Evolutionary conservation across 2,329 filamentous ascomycete genomes (phyloP), one percentile per base, ranked within the genome.

Genomic region (Colletotrichum zoysiae): DNA sequence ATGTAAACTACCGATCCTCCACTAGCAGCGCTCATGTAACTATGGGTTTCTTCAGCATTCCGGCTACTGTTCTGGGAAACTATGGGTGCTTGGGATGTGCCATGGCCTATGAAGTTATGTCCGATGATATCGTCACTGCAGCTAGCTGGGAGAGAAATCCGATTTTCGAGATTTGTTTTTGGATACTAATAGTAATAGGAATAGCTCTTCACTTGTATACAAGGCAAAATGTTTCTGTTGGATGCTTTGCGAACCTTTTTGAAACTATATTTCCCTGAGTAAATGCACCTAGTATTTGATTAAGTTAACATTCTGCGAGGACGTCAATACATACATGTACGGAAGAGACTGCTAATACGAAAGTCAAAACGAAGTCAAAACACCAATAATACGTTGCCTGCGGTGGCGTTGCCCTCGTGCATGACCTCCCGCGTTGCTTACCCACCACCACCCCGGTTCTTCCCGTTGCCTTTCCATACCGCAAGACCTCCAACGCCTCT

Each of bases 41-140:
- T 48, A 3, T 3, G 11, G 11, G 11, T 20, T 11, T 9, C 20
- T 14, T n/a, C 7, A n/a, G 18, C 44, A 48, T 48, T n/a, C 6
- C 6, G 2, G 7, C 44, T 11, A 12, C 7, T 48, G 8, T 11
- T 9, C 6, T 3, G 6, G 44, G 20, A 5, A n/a, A 48, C 2
- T 9, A 1, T n/a, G 4, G 20, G 0, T 5, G 14, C 1, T 48
- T n/a, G 18, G n/a, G n/a, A n/a, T 1, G 11, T n/a, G 2, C 18
- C 5, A 48, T 7, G 3, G 9, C 9, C 6, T n/a, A 5, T n/a
- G 18, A 18, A 46, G 8, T 46, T n/a, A 5, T 46, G 44, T 20
- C 8, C 5, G 18, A 9, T 18, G 7, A 8, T 20, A n/a, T n/a
- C 20, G 6, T 9, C 44, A 9, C 20, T 48, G 20, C 20, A n/a